phyloP scores from a whole-genome alignment of 1,284 basidiomycete genomes.

The Flammula alnicola region DNA sequence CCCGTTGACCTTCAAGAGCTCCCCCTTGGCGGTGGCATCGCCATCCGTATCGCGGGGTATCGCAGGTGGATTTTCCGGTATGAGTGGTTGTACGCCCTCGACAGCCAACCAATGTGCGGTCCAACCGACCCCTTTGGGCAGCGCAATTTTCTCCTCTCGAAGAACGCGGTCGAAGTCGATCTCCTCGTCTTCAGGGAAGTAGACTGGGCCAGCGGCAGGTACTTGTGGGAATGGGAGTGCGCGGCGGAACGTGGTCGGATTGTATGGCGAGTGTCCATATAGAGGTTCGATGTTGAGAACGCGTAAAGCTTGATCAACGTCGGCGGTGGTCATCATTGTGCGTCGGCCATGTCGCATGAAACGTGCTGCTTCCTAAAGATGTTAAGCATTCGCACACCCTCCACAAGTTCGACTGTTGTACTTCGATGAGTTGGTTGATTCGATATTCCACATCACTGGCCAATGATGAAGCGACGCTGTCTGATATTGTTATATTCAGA shows the following conservation, averaged over 20 bases:
- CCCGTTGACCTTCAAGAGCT: slow-evolving; percentile 43
- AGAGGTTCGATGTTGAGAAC: slow-evolving; percentile 93
- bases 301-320: slow-evolving; percentile 93
- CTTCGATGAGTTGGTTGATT: slow-evolving; percentile 92
- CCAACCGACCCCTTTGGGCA: slow-evolving; percentile 81
- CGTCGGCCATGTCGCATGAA: slow-evolving; percentile 96
- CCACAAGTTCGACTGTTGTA: slow-evolving; percentile 32
- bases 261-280: slow-evolving; percentile 78
- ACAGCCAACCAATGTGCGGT: slow-evolving; percentile 98
- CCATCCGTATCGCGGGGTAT: slow-evolving; percentile 59
- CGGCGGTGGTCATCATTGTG: slow-evolving; percentile 84
- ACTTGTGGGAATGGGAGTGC: slow-evolving; percentile 70
- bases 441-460: slow-evolving; percentile 98
- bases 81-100: slow-evolving; percentile 95
- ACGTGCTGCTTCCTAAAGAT: slow-evolving; percentile 84
- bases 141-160: slow-evolving; percentile 78
- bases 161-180: slow-evolving; percentile 94
- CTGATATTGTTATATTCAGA: slow-evolving; percentile 83
- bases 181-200: slow-evolving; percentile 96
- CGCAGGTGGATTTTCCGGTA: slow-evolving; percentile 94
- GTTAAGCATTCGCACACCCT: slow-evolving; percentile 9
- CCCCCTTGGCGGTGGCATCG: slow-evolving; percentile 28
- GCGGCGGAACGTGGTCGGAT: slow-evolving; percentile 75
- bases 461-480: slow-evolving; percentile 82
- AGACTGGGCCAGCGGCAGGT: slow-evolving; percentile 70